Base-by-base conservation (phyloP, 2,329 filamentous ascomycete species). In the Colletotrichum scovillei region DNA sequence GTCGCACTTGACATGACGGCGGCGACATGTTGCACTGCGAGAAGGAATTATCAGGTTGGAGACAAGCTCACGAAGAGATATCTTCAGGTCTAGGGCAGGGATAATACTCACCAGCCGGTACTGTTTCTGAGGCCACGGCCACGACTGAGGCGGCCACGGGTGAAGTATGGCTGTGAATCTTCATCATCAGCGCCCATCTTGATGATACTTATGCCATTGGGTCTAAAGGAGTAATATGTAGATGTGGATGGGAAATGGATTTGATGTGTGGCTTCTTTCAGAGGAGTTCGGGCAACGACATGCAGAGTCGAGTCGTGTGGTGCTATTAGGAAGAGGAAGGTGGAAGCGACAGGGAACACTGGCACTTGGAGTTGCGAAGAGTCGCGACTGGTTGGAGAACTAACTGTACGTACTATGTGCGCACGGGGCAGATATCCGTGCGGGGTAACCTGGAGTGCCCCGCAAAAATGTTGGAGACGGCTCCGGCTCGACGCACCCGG, bases 1-100 rank as follows among this genome's bases (percentile, higher is more conserved):
- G n/a, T 79, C 77, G 53, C 77, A 78, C 58, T 78, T 77, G 74
- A 78, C 74, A 11, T 74, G 75, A 7, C 77, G 75, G 12, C 70
- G 69, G 8, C 70, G 69, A 19, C 73, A 75, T 14, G 70, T 75
- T 22, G 58, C 42, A 26, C 73, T 75, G 35, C 14, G 19, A 7
- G 5, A 32, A 11, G 11, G 2, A 9, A 19, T 6, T 28, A 22
- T 28, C 19, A 49, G n/a, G 6, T 53, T 32, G 9, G 35, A 38
- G 24, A 56, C n/a, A 16, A 16, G 26, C 6, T 35, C 16, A 30
- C 5, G 35, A n/a, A 52, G n/a, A 5, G 14, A 7, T 19, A 8
- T 42, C 7, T 28, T 7, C 4, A 11, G 19, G 12, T 19, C 4
- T 24, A 30, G 4, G 26, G 12, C 11, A 35, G 32, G 11, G 32